Conservation (phyloP, 2,329 filamentous ascomycete genomes). For the Penicillium sp. region DNA sequence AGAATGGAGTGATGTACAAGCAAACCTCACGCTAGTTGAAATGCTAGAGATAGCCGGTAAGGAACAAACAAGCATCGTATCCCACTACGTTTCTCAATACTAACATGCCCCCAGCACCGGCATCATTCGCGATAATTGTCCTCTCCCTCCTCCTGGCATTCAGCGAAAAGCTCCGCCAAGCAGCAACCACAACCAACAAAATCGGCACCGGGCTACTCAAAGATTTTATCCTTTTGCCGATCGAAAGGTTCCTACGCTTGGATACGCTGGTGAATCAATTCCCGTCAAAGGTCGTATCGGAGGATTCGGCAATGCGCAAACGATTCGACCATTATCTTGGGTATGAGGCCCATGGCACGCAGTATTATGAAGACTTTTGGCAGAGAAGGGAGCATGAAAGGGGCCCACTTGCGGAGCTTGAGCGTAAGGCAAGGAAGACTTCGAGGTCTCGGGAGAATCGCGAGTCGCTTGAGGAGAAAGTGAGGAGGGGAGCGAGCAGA, state of each 20-base stretch:
- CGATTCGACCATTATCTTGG: conserved; percentile 29
- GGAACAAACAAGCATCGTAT: neutral
- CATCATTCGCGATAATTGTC: conserved; percentile 53
- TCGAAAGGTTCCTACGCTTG: conserved; percentile 14
- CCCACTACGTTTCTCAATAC: neutral
- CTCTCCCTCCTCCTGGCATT: conserved; percentile 57
- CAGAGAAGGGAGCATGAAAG: conserved; percentile 23
- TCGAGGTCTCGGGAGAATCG: conserved; percentile 8
- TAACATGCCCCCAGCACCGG: conserved; percentile 25
- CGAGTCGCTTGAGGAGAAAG: conserved; percentile 10
- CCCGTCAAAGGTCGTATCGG: conserved; percentile 8
- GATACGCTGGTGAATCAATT: conserved; percentile 7
- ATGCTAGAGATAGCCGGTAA: conserved; percentile 33
- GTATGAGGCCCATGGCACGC: conserved; percentile 16
- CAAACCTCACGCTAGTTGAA: conserved; percentile 35
- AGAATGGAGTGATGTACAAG: conserved; percentile 55
- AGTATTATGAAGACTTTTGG: conserved; percentile 34
- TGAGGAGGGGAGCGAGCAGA: neutral
- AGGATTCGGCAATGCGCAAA: conserved; percentile 22
- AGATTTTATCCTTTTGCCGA: conserved; percentile 25
- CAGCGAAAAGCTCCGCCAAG: conserved; percentile 37
- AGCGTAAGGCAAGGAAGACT: conserved; percentile 6
- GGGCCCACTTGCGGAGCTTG: neutral
- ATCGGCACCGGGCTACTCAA: conserved; percentile 21
- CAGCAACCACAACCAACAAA: conserved; percentile 23